Base-by-base conservation (phyloP, 495 filamentous ascomycete species). In the Penicillium daleae region DNA sequence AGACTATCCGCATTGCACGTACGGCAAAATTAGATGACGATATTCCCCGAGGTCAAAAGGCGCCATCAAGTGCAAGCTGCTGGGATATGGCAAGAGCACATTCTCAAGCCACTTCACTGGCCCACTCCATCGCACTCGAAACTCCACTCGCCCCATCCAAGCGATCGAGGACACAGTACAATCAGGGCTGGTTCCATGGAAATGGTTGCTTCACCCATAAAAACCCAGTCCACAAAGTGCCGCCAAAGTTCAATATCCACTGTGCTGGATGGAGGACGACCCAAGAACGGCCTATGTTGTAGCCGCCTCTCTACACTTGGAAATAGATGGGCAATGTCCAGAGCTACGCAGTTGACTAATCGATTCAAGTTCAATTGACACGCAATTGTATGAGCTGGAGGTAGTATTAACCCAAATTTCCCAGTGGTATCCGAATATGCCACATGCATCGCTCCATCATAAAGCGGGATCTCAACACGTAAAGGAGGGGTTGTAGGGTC, bases 111-210 rank as follows among this genome's bases (percentile, higher is more conserved):
- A 50, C 24, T 50, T 50, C 24, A 3, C 15, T 50, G 46, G 46
- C 46, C 46, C 46, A 50, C 46, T 50, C 46, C 5, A 50, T 50
- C 46, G 2, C 24, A 50, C 24, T 50, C 13, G 46, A 29, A 50
- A 29, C 46, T 29, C 46, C 46, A 50, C 46, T 50, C 26, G 24
- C 24, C 46, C 22, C 46, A 29, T 50, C 24, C 26, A 0, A 17
- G 24, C 22, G 46, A 50, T 27, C 46, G 46, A 50, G 26, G 46
- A 15, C 3, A 50, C 22, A 21, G 24, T 50, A 29, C 12, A 50
- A 12, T 29, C 24, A 50, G 24, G 19, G 10, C 12, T 46, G 22
- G 42, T 46, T 46, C 42, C 42, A 21, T 21, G 40, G n/a, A 44
- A 44, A 44, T 44, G 40, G 19, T 22, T 10, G 40, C 35, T 39